Base-by-base conservation (phyloP, 192 early-diverging fungal species). In the Backusella sp. region DNA sequence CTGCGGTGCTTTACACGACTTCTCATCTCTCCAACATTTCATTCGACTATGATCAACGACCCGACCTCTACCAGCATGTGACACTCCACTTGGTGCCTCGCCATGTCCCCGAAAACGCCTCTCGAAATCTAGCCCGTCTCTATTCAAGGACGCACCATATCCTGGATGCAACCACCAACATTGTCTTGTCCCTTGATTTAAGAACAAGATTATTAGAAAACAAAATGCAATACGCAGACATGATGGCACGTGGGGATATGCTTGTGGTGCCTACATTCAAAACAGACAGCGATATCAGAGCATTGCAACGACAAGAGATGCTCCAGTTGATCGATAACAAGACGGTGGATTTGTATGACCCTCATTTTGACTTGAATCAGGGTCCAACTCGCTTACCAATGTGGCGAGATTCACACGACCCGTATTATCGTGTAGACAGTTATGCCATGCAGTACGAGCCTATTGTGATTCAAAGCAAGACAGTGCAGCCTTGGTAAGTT, bases 361-460 rank as follows among this genome's bases (percentile, higher is more conserved):
- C 83, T 42, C 82, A 84, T n/a, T 88, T 81, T 84, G 84, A 90
- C 56, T 39, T 83, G 9, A 84, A 84, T 41, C 79, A 68, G 44
- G 80, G 87, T 6, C 86, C 86, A 7, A 87, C 86, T 2, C 72
- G 84, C 73, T 79, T 79, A 68, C 79, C 79, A 11, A 75, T 65
- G 23, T 90, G 87, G 87, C 76, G 77, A 15, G 71, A 73, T 6
- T 76, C 79, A 9, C 74, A 76, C 1, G 56, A 75, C 9, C 36
- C 86, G 36, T 88, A 86, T 49, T 49, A 49, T 37, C 71, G 73
- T 1, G 82, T 88, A 12, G 79, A 84, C 32, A 80, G 85, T 30
- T 90, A 88, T 70, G 85, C 85, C 39, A 79, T 84, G n/a, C 85
- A 86, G 44, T 90, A 88, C 73, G 76, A 80, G 32, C 88, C 88